A percentile compares a stretch with the other conserved stretches of the same genome.
Evolutionary conservation across 108 stramenopile species (phyloP).

Genomic region (Skeletonema potamos): DNA sequence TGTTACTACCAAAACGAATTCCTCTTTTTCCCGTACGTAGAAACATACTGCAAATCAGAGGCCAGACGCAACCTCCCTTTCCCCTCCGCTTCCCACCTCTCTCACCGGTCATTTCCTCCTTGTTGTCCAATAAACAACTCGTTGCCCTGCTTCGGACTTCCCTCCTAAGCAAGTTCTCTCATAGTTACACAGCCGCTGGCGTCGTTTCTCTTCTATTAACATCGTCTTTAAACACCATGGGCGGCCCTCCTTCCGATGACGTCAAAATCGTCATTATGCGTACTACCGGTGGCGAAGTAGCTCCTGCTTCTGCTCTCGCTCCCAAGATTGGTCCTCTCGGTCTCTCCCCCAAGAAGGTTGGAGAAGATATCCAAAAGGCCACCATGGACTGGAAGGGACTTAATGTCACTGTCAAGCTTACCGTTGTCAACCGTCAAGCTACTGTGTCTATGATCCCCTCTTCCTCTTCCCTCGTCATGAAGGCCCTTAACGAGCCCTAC

Average conservation of each 20-base stretch:
- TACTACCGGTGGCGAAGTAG: conserved; percentile 99
- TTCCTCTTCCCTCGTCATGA: conserved; percentile 98
- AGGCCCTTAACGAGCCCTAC: conserved; percentile 99
- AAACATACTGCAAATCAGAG: conserved; percentile 1
- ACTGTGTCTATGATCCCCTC: conserved; percentile 98
- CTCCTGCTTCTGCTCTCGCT: conserved; percentile 96
- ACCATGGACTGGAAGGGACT: conserved; percentile 99
- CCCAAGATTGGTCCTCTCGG: conserved; percentile 99
- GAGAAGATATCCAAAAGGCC: conserved; percentile 99
- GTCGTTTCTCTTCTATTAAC: conserved; percentile 60
- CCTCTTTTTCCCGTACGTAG: conserved; percentile 5
- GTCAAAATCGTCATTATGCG: conserved; percentile 98
- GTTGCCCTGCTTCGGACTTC: not conserved
- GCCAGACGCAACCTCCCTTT: not conserved
- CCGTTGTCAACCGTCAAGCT: conserved; percentile 99
- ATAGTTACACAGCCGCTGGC: conserved; percentile 30
- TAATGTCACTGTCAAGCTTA: conserved; percentile 99
- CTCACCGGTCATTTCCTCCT: not conserved
- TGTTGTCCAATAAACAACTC: not conserved
- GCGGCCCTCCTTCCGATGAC: conserved; percentile 92
- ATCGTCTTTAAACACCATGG: conserved; percentile 98
- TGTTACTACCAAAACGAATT: conserved; percentile 4
- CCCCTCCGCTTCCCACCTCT: not conserved
- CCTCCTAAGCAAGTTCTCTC: not conserved
- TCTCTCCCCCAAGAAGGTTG: conserved; percentile 99